These are phyloP conservation scores for Trichoderma orchidacearum DNA, from an alignment of 495 filamentous ascomycete genomes.

Conservation along the genomic window DNA sequence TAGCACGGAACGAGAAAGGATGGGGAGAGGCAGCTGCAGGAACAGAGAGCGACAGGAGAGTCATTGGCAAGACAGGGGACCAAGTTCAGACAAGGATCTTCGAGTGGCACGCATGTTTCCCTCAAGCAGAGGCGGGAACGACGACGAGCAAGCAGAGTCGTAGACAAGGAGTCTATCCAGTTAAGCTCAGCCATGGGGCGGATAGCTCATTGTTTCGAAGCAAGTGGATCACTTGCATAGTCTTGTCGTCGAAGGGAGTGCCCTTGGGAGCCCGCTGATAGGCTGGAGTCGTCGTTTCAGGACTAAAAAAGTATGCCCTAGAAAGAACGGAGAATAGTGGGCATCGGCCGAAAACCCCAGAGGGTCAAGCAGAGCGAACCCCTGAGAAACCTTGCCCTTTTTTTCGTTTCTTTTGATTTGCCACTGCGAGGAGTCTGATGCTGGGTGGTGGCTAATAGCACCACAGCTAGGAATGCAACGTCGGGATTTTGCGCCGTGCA, in stretches of 20 bases:
- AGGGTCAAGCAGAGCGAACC: background rate
- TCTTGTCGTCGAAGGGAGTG: background rate
- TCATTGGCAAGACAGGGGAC: slow-evolving; percentile 1
- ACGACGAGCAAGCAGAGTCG: background rate
- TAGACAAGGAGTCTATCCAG: background rate
- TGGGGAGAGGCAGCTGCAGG: background rate
- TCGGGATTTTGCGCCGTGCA: background rate
- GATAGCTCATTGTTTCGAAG: background rate
- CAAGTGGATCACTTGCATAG: background rate
- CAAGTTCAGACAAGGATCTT: background rate
- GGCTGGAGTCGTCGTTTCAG: background rate
- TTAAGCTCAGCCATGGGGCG: background rate
- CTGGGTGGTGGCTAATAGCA: background rate
- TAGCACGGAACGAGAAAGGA: background rate
- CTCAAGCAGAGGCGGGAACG: too few relatives aligned
- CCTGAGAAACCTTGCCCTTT: background rate
- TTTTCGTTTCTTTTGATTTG: background rate
- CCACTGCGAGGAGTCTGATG: background rate
- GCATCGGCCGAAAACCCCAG: background rate
- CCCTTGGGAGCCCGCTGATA: background rate
- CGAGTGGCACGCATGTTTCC: background rate
- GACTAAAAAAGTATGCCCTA: background rate
- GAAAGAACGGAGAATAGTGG: background rate
- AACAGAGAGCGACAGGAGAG: background rate
- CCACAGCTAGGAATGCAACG: background rate